Evolutionary conservation across 305 asterid species (phyloP), one percentile per base, ranked within the genome.

Genomic region (Fraxinus platypoda): DNA sequence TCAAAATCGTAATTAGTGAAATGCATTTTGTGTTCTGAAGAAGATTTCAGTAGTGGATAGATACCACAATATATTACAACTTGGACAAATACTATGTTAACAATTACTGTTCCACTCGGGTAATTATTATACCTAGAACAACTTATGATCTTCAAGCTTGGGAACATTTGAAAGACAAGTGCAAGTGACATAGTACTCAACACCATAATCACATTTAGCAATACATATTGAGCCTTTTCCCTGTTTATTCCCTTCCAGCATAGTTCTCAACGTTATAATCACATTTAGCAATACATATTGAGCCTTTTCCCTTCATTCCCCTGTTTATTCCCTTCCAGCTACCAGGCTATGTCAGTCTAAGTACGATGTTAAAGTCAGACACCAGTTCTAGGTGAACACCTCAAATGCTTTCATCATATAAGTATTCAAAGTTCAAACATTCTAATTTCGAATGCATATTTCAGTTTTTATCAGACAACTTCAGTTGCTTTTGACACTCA

Each of bases 1-100:
- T 75, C 79, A 87, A 77, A 81, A 34, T 8, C 74, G 8, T 74
- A 23, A 79, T 76, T 72, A 75, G 81, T 75, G 64, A 71, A 71
- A 84, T 49, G 79, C 81, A 77, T 71, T 78, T 73, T 66, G 38
- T 38, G 68, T 33, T 46, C 25, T 72, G 72, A 81, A 68, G 19
- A 74, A 68, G 49, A 54, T 59, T 37, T 66, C 30, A 70, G 30
- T 25, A 70, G 38, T 81, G 73, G 59, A 26, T 8, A 75, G 73
- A 66, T 62, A 72, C 37, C 81, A 77, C 81, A 30, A 57, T 28
- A 74, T 38, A 78, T n/a, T 25, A 83, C 21, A 31, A 52, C 9
- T 83, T 33, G 78, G 80, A 74, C 74, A 71, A 54, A 74, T 62
- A 49, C 64, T 38, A 66, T 11, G 70, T 73, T 43, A 30, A 17